A percentile compares a stretch with the other conserved stretches of the same genome.
phyloP scores from a whole-genome alignment of 2,329 filamentous ascomycete genomes.

The Drechslerella stenobrocha region DNA sequence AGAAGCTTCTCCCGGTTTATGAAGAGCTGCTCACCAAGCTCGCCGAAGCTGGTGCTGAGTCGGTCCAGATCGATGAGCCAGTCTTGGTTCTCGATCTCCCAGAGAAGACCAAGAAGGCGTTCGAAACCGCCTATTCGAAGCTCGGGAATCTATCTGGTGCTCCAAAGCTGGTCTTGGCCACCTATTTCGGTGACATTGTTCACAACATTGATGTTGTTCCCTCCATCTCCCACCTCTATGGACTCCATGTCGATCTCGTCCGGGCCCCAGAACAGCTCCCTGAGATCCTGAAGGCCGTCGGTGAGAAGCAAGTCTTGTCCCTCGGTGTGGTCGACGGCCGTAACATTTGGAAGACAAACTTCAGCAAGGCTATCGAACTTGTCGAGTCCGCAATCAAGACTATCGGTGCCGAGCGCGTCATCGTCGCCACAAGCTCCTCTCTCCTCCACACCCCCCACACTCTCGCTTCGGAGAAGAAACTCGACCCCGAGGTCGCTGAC shows the following conservation, averaged over 20 bases:
- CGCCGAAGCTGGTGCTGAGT: conserved; percentile 93
- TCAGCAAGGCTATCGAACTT: conserved; percentile 88
- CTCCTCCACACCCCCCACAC: conserved; percentile 99
- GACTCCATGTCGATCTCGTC: conserved; percentile 91
- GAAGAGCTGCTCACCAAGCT: conserved; percentile 88
- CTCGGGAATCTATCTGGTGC: conserved; percentile 68
- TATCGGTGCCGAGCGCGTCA: conserved; percentile 95
- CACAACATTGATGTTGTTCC: conserved; percentile 95
- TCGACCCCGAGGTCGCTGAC: conserved; percentile 86
- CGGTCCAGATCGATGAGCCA: conserved; percentile 98
- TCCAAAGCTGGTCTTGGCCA: conserved; percentile 86
- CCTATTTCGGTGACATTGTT: conserved; percentile 98
- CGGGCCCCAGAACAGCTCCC: conserved; percentile 98
- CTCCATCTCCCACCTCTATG: conserved; percentile 72
- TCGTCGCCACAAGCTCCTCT: conserved; percentile 94
- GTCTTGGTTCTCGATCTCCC: conserved; percentile 93
- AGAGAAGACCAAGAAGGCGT: conserved; percentile 87
- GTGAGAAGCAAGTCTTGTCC: conserved; percentile 85
- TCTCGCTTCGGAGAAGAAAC: conserved; percentile 96
- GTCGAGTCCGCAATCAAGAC: conserved; percentile 90
- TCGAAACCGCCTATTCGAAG: conserved; percentile 97
- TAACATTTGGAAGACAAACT: conserved; percentile 99
- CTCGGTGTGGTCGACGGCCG: conserved; percentile 96
- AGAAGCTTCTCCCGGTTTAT: conserved; percentile 92
- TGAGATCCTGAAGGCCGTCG: conserved; percentile 77